Evolutionary conservation across 2,329 filamentous ascomycete genomes (phyloP), one percentile per base, ranked within the genome.

Genomic region (Fusarium globosum): DNA sequence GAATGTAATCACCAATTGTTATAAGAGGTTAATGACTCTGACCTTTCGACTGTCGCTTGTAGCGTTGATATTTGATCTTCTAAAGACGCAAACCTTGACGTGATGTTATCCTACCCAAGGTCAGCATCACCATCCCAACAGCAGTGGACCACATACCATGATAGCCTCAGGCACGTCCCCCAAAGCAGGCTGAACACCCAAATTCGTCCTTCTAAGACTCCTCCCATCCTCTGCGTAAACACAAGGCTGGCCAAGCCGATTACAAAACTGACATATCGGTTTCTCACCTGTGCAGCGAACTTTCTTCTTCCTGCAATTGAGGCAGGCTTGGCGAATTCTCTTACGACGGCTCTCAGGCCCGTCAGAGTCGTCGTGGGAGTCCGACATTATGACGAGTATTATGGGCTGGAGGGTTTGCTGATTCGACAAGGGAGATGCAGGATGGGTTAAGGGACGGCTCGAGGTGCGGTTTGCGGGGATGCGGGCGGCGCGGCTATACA

Each of bases 241-340:
- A 23, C 67, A 69, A 15, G 23, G 35, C 18, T 69, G 67, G 2
- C 49, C 55, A 20, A 69, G 46, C 7, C 67, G 52, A 7, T 12
- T 52, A n/a, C 67, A 69, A n/a, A 69, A 69, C 20, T 49, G 56
- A 13, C 65, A 69, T n/a, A 52, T 46, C 3, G 67, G 67, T 16
- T 69, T 69, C 20, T 69, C 67, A 3, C 67, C 67, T 6, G 59
- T 65, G 16, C 67, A 69, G 4, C 66, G 52, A 16, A 69, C 65
- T 7, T 69, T 69, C 39, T 69, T 69, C 30, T 55, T 52, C 28
- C 67, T 69, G 23, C 65, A 68, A 9, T 68, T 68, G 30, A 68
- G 65, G 21, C 65, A 68, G 4, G 65, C 65, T 68, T 68, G 64
- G 36, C 64, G 65, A 0, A 68, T 68, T 39, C 65, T 68, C 30